Percentiles rank a stretch among this genome's conserved stretches.
Conservation (phyloP, 805 yeast species). For the Ogataea saltuana region DNA sequence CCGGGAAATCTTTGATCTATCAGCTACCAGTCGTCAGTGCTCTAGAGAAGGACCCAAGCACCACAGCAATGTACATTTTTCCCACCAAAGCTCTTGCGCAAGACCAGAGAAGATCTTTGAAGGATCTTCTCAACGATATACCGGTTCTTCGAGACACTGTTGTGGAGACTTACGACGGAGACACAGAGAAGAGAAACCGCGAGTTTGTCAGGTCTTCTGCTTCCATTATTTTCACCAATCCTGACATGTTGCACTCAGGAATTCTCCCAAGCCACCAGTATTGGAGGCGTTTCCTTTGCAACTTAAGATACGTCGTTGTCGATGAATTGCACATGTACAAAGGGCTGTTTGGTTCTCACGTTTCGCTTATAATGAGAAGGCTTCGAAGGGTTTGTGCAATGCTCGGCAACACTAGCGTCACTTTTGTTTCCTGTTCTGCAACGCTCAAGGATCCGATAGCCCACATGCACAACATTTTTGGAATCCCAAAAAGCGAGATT, state of each 20-base stretch:
- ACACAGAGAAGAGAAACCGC: constrained; percentile 66
- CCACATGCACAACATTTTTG: constrained; percentile 77
- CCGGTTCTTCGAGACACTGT: constrained; percentile 45
- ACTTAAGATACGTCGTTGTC: constrained; percentile 72
- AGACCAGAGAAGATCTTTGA: constrained; percentile 86
- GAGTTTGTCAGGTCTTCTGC: constrained; percentile 58
- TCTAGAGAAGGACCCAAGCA: constrained; percentile 41
- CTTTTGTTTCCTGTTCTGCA: constrained; percentile 91
- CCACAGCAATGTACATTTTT: constrained; percentile 82
- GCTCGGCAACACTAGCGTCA: constrained; percentile 53
- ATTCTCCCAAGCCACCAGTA: constrained; percentile 73
- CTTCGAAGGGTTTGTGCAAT: constrained; percentile 62
- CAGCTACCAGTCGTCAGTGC: constrained; percentile 77
- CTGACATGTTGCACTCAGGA: constrained; percentile 88
- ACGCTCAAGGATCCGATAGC: constrained; percentile 73
- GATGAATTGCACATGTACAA: constrained; percentile 86
- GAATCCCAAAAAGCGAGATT: constrained; percentile 51
- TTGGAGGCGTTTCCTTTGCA: constrained; percentile 72
- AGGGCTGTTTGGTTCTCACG: constrained; percentile 93
- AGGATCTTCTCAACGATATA: constrained; percentile 52
- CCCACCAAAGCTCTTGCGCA: constrained; percentile 98
- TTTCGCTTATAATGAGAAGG: constrained; percentile 80
- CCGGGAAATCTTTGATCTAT: constrained; percentile 92
- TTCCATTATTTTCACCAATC: constrained; percentile 87
- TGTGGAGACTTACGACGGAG: constrained; percentile 92